These are phyloP conservation scores for Aspergillus campestris DNA, from an alignment of 495 filamentous ascomycete species.

Conservation along the genomic window DNA sequence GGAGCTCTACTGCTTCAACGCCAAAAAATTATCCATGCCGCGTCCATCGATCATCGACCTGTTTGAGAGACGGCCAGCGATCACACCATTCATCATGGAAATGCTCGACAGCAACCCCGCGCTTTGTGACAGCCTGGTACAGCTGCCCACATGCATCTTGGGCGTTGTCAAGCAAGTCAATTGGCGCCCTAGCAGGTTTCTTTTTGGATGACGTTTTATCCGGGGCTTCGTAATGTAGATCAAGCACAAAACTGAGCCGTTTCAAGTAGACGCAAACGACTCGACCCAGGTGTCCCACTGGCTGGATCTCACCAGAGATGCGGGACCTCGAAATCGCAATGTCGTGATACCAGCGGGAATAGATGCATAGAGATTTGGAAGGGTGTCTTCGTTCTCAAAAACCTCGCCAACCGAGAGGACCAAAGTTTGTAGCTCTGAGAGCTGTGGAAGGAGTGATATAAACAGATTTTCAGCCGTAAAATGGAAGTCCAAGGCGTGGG, in stretches of 20 bases:
- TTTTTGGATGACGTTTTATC: neutral
- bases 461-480: conserved; percentile 5
- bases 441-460: conserved; percentile 4
- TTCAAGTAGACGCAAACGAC: conserved; percentile 10
- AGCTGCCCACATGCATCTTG: conserved; percentile 12
- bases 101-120: conserved; percentile 8
- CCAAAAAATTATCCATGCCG: no score
- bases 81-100: conserved; percentile 6
- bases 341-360: conserved; percentile 13
- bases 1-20: no score
- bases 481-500: conserved; percentile 9
- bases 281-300: conserved; percentile 15
- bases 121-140: conserved; percentile 2
- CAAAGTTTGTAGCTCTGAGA: conserved; percentile 12
- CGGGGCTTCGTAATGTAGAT: conserved; percentile 9
- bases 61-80: neutral
- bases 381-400: conserved; percentile 8
- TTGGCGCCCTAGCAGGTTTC: conserved; percentile 1
- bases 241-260: conserved; percentile 14
- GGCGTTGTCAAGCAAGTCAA: conserved; percentile 6
- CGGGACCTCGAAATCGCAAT: conserved; percentile 16
- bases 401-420: conserved; percentile 17
- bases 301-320: conserved; percentile 8
- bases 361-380: conserved; percentile 9
- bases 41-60: conserved; percentile 6